Percentiles rank a stretch among this genome's conserved stretches.
Conservation (phyloP, 192 early-diverging fungal species). For the Diversispora eburnea region DNA sequence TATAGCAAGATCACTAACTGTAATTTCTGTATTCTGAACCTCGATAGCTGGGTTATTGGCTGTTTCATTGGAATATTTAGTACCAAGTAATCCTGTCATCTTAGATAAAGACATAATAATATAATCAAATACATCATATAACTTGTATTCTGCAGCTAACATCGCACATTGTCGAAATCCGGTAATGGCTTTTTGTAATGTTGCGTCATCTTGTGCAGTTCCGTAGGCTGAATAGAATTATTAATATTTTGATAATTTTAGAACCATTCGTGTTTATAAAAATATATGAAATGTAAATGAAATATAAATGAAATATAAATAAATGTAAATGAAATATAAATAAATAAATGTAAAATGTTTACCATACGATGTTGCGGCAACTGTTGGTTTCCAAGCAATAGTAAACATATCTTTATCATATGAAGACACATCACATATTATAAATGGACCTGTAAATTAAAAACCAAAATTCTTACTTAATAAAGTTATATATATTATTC, state of each 20-base stretch:
- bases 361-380: constrained; percentile 82
- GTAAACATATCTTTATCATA: constrained; percentile 83
- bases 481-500: background rate
- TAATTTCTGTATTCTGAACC: constrained; percentile 44
- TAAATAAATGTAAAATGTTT: constrained; percentile 16
- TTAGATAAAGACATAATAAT: constrained; percentile 67
- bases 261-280: no score
- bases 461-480: background rate
- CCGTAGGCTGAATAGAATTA: constrained; percentile 60
- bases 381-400: constrained; percentile 66
- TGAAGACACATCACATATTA: constrained; percentile 51
- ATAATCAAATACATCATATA: constrained; percentile 77
- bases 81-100: constrained; percentile 68
- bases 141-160: constrained; percentile 67
- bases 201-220: constrained; percentile 71
- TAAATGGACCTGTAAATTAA: constrained; percentile 43
- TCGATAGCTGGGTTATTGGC: constrained; percentile 48
- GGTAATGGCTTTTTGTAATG: constrained; percentile 75
- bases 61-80: constrained; percentile 32
- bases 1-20: constrained; percentile 63
- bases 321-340: constrained; percentile 34
- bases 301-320: constrained; percentile 2
- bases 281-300: no score
- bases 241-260: no score
- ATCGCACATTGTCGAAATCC: constrained; percentile 74